Evolutionary conservation across 2,329 filamentous ascomycete species (phyloP).

Genomic region (Sphaerostilbella broomeana): DNA sequence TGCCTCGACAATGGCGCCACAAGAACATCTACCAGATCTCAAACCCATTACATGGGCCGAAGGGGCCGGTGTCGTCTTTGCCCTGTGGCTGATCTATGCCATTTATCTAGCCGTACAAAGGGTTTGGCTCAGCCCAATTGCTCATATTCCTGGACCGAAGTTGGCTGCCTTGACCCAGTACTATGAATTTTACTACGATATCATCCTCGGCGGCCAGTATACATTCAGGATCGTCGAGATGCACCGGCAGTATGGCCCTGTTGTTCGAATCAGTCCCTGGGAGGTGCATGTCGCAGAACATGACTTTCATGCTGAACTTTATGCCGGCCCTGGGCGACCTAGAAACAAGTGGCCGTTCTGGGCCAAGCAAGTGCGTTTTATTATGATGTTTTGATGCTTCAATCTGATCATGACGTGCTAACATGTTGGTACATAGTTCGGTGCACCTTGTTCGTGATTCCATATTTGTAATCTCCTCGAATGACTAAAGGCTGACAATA

Average conservation of each 20-base stretch:
- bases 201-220: slow-evolving; percentile 22
- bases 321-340: slow-evolving; percentile 20
- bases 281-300: slow-evolving; percentile 25
- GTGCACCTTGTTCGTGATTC: slow-evolving; percentile 26
- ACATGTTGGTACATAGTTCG: slow-evolving; percentile 22
- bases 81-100: slow-evolving; percentile 25
- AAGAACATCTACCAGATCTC: not conserved
- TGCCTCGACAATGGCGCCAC: not conserved
- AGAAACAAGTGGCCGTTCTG: slow-evolving; percentile 31
- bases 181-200: slow-evolving; percentile 30
- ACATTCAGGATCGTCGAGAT: slow-evolving; percentile 24
- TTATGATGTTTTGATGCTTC: not conserved
- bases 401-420: not conserved
- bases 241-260: slow-evolving; percentile 30
- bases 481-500: not conserved
- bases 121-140: slow-evolving; percentile 30
- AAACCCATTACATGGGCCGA: slow-evolving; percentile 2
- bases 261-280: slow-evolving; percentile 23
- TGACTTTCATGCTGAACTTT: slow-evolving; percentile 21
- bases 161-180: slow-evolving; percentile 25
- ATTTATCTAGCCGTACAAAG: slow-evolving; percentile 24
- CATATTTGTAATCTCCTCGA: slow-evolving; percentile 1
- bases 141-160: slow-evolving; percentile 27
- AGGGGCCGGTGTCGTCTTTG: slow-evolving; percentile 4
- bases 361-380: slow-evolving; percentile 27